Conservation (phyloP, 192 early-diverging fungal genomes). For the Podila epigama region DNA sequence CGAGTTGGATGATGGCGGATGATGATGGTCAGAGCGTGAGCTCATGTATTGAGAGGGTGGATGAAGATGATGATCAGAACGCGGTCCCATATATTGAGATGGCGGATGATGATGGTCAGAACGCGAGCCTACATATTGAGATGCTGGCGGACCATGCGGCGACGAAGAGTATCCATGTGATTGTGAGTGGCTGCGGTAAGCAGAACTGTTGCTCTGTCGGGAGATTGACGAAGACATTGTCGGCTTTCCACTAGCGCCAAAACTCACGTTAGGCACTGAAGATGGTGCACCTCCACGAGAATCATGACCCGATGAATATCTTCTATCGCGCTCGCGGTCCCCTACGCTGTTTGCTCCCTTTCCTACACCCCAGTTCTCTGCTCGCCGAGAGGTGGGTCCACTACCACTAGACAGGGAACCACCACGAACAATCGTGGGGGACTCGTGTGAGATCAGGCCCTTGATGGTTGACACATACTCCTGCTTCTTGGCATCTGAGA, state of each 20-base stretch:
- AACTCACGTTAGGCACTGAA: slow-evolving; percentile 2
- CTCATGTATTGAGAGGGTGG: neutral
- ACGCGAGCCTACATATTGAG: neutral
- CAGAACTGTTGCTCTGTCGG: neutral
- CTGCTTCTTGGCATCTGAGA: slow-evolving; percentile 42
- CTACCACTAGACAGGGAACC: neutral
- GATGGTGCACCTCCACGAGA: slow-evolving; percentile 6
- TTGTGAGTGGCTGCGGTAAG: slow-evolving; percentile 14
- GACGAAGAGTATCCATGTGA: slow-evolving; percentile 30
- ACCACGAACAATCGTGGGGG: slow-evolving; percentile 1
- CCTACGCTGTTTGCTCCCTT: neutral
- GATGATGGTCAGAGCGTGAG: neutral
- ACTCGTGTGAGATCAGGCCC: slow-evolving; percentile 20
- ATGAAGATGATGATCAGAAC: neutral
- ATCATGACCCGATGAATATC: neutral
- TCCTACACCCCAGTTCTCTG: neutral
- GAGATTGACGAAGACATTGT: slow-evolving; percentile 11
- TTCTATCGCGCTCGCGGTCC: neutral
- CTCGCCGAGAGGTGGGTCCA: slow-evolving; percentile 14
- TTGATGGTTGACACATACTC: slow-evolving; percentile 44
- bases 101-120: neutral
- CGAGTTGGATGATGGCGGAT: neutral
- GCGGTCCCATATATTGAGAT: neutral
- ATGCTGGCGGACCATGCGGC: no score
- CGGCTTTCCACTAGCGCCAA: slow-evolving; percentile 10